Base-by-base conservation (phyloP, 306 rosid genomes). In the Biancaea sappan region DNA sequence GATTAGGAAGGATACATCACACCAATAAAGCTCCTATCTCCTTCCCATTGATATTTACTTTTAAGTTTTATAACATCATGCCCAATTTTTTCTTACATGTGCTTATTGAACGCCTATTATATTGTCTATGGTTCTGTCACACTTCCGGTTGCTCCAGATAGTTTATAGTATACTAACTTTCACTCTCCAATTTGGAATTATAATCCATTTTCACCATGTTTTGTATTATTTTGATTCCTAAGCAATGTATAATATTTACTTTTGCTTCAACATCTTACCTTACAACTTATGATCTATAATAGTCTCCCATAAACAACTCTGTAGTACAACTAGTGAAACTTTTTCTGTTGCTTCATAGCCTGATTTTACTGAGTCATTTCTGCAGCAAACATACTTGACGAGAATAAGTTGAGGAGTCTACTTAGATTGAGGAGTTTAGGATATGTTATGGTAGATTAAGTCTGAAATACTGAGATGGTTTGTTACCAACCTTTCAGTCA, bases 81-180 rank as follows among this genome's bases (percentile, higher is more conserved):
- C 28, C 22, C 3, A 26, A 31, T 29, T 41, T 54, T 22, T 26
- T 31, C n/a, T 21, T 10, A n/a, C 41, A 25, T 34, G 10, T 66
- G 6, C 24, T 44, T 11, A 28, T 6, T 65, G 37, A 41, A 19
- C 5, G 4, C 57, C 26, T 66, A 44, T 43, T 24, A 6, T 51
- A 5, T 2, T 18, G 2, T 62, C 8, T 11, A 21, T 50, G 50
- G 4, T 29, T 51, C 21, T 35, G 53, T 53, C 11, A 37, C 35
- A 14, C 24, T 37, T 69, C 22, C 32, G 13, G 69, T 66, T 56
- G 14, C 24, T 66, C 70, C 24, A 12, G 46, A 73, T 58, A 29
- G 38, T 32, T 73, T 19, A 12, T 65, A 29, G 22, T 28, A 28
- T 31, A 22, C 44, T 69, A 68, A n/a, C 9, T 57, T 48, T 41